Base-by-base conservation (phyloP, 2,329 filamentous ascomycete species). In the Claviceps cyperi region DNA sequence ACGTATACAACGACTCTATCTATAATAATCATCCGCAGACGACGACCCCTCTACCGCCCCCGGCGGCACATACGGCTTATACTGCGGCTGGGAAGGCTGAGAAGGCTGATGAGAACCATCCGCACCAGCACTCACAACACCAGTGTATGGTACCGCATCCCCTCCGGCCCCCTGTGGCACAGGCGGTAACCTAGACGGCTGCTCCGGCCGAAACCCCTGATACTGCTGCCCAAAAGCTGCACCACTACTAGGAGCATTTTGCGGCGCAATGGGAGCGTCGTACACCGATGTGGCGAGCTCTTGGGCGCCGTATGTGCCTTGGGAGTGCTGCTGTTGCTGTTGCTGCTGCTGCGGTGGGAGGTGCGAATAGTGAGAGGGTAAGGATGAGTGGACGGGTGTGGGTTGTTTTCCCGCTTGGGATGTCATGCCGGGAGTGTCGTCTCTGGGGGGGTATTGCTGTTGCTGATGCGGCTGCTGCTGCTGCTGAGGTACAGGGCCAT, bases 281-380 rank as follows among this genome's bases (percentile, higher is more conserved):
- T 89, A 90, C 9, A 78, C 79, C 1, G 84, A 85, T 0, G 85
- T 88, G 24, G 84, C 83, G 45, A 91, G 71, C 66, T 91, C 86
- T 65, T 90, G 86, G 0, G 85, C 78, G 28, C 81, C 80, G 57
- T 84, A 84, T 11, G 78, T 84, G 63, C 80, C 83, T 59, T 81
- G 77, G 3, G 80, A 81, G 15, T 76, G 78, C 51, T 77, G 54
- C 47, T 62, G 63, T n/a, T 50, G 53, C 2, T 54, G 51, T 45
- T 59, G 59, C 46, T 66, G 65, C 5, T 69, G 63, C 58, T 80
- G 79, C 39, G 72, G 65, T 40, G 64, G 66, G 53, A 66, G 64
- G 47, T 56, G 56, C 28, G 68, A 67, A 1, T 38, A 8, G 6
- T 73, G 71, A 4, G 76, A 73, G 6, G 77, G 73, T 28, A 74